These are phyloP conservation scores for Colletotrichum gloeosporioides DNA, from an alignment of 2,329 filamentous ascomycete species.

Conservation along the genomic window DNA sequence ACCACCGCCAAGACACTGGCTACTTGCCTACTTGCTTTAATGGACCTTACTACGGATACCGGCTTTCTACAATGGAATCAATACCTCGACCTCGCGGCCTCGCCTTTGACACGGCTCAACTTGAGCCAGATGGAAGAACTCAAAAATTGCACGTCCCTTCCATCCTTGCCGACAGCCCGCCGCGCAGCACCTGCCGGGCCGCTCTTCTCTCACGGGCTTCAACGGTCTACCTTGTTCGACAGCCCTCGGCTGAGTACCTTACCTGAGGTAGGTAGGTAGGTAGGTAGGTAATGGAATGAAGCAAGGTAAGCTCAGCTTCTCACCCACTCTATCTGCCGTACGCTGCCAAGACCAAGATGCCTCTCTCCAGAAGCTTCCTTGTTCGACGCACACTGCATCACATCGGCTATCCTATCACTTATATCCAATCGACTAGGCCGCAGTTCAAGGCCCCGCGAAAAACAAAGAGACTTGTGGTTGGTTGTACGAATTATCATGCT, in stretches of 20 bases:
- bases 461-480: background rate
- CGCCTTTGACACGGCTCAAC: background rate
- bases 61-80: background rate
- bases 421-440: background rate
- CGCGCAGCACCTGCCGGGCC: background rate
- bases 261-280: background rate
- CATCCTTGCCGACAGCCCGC: background rate
- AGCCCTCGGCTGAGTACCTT: background rate
- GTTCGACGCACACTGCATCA: background rate
- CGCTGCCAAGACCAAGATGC: background rate
- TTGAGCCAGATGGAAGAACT: background rate
- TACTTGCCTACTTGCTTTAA: background rate
- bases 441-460: background rate
- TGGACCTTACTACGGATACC: background rate
- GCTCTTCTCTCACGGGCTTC: background rate
- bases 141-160: background rate
- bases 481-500: background rate
- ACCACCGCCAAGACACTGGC: background rate
- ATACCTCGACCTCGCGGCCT: background rate
- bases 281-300: background rate
- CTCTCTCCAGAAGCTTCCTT: background rate
- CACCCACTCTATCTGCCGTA: background rate
- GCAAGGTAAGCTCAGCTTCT: background rate
- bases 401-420: background rate
- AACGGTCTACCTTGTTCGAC: background rate